phyloP scores from a whole-genome alignment of 1,284 basidiomycete genomes.

The Takashimella tepidaria region DNA sequence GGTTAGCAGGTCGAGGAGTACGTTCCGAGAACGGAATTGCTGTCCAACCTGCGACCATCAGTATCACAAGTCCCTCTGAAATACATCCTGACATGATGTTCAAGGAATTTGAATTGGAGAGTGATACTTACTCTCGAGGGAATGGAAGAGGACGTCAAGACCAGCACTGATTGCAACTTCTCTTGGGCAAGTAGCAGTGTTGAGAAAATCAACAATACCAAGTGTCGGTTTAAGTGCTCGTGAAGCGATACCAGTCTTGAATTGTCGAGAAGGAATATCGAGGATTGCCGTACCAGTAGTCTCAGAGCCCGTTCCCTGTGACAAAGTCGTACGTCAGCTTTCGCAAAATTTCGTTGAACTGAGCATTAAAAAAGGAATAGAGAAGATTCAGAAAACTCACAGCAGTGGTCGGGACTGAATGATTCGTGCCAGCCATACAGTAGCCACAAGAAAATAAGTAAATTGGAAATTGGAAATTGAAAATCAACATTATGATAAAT shows the following conservation, averaged over 20 bases:
- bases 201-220: constrained; percentile 78
- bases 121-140: constrained; percentile 64
- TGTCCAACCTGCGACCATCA: constrained; percentile 31
- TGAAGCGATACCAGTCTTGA: constrained; percentile 95
- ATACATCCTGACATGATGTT: neutral
- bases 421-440: neutral
- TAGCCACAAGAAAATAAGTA: neutral
- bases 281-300: constrained; percentile 97
- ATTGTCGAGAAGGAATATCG: constrained; percentile 72
- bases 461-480: no score
- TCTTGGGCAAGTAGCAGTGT: constrained; percentile 76
- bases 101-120: neutral
- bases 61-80: neutral
- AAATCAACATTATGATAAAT: no score
- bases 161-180: constrained; percentile 87
- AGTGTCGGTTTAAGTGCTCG: constrained; percentile 84
- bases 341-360: no score
- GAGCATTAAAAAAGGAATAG: no score
- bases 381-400: constrained; percentile 46
- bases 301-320: constrained; percentile 78
- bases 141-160: constrained; percentile 90
- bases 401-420: constrained; percentile 83
- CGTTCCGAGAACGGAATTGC: constrained; percentile 68
- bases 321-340: neutral
- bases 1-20: constrained; percentile 80